These are phyloP conservation scores for Pisolithus albus DNA, from an alignment of 768 basidiomycete species.

Conservation along the genomic window DNA sequence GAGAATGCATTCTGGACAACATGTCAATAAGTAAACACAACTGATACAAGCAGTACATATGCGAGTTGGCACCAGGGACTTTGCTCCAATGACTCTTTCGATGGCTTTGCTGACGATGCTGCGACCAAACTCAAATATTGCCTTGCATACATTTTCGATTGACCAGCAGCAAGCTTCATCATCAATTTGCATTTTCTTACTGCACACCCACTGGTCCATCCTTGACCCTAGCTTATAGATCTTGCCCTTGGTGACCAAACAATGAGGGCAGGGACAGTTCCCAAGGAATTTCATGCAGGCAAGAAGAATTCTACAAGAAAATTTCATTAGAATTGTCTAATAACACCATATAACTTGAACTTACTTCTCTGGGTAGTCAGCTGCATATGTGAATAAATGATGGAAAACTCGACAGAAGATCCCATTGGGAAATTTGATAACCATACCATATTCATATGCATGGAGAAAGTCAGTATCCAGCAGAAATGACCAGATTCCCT, in stretches of 20 bases:
- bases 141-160: not conserved
- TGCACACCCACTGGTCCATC: not conserved
- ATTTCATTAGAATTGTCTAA: constrained; percentile 4
- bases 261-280: constrained; percentile 16
- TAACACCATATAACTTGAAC: not conserved
- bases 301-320: constrained; percentile 11
- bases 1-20: constrained; percentile 30
- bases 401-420: constrained; percentile 9
- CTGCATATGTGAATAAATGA: constrained; percentile 19
- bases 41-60: not conserved
- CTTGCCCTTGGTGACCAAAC: constrained; percentile 6
- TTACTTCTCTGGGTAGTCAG: constrained; percentile 30
- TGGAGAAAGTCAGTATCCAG: constrained; percentile 19
- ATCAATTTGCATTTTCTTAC: not conserved
- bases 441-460: constrained; percentile 17
- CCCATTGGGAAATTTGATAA: constrained; percentile 15
- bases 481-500: constrained; percentile 16
- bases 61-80: not conserved
- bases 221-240: constrained; percentile 9
- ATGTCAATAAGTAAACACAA: not conserved
- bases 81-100: not conserved
- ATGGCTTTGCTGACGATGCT: not conserved
- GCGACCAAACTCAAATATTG: not conserved
- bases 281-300: constrained; percentile 14
- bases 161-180: not conserved